Conservation (phyloP, 345 rosid genomes). For the Erysimum cheiranthoides region DNA sequence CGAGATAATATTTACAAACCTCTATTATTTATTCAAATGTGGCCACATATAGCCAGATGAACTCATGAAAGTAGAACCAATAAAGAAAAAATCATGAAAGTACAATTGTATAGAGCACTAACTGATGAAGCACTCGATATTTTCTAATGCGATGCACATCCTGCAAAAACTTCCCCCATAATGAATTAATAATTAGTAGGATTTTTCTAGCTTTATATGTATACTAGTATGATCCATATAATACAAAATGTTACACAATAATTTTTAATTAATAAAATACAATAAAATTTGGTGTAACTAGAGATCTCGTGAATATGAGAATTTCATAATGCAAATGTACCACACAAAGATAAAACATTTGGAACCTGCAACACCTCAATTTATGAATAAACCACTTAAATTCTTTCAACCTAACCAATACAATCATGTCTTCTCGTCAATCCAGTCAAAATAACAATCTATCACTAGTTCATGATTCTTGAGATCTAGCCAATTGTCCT, state of each 20-base stretch:
- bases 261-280: neutral
- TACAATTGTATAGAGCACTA: neutral
- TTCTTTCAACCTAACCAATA: neutral
- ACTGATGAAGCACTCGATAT: neutral
- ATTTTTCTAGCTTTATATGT: neutral
- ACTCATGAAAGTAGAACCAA: neutral
- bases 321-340: neutral
- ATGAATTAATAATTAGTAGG: neutral
- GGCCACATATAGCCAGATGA: neutral
- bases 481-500: constrained; percentile 16
- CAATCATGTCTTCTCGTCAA: neutral
- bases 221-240: neutral
- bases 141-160: constrained; percentile 1
- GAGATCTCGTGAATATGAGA: neutral
- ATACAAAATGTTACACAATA: neutral
- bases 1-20: neutral
- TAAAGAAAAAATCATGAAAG: neutral
- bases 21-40: neutral
- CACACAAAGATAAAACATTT: neutral
- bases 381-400: neutral
- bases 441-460: neutral
- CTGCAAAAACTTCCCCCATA: too few species aligned
- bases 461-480: neutral
- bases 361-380: neutral
- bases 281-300: neutral